A percentile compares a stretch with the other conserved stretches of the same genome.
Conservation (phyloP, 179 eudicot species). For the Silene vulgaris region DNA sequence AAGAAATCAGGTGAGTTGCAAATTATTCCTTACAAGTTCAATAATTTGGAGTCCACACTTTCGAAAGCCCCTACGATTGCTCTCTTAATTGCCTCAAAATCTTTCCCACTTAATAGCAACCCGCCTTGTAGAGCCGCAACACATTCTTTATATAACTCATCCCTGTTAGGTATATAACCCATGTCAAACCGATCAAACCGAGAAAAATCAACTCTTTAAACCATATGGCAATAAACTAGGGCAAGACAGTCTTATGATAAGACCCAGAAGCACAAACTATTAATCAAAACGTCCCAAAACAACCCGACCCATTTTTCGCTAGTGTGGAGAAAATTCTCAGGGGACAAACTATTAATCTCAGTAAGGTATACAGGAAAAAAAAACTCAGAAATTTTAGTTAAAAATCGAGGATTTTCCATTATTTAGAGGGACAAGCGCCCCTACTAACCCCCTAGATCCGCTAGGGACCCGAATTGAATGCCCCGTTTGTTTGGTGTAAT, state of each 20-base stretch:
- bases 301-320: too few relatives aligned
- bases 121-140: constrained; percentile 68
- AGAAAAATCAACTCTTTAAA: neutral
- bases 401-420: too few relatives aligned
- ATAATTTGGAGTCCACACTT: constrained; percentile 62
- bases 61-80: constrained; percentile 61
- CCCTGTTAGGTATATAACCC: constrained; percentile 40
- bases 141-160: constrained; percentile 92
- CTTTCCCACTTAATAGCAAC: constrained; percentile 48
- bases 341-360: too few relatives aligned
- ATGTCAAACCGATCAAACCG: constrained; percentile 13
- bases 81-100: constrained; percentile 40
- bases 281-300: too few relatives aligned
- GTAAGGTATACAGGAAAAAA: too few relatives aligned
- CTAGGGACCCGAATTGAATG: too few relatives aligned
- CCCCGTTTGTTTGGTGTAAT: too few relatives aligned
- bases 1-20: neutral
- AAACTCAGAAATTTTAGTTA: too few relatives aligned
- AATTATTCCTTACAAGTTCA: constrained; percentile 47
- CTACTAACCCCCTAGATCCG: too few relatives aligned
- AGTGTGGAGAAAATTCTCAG: too few relatives aligned
- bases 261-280: neutral
- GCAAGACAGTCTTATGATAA: neutral
- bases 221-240: neutral
- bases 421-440: too few relatives aligned